Percentiles rank a stretch among this genome's conserved stretches.
Conservation (phyloP, 2,329 filamentous ascomycete species). For the Xylaria hypoxylon region DNA sequence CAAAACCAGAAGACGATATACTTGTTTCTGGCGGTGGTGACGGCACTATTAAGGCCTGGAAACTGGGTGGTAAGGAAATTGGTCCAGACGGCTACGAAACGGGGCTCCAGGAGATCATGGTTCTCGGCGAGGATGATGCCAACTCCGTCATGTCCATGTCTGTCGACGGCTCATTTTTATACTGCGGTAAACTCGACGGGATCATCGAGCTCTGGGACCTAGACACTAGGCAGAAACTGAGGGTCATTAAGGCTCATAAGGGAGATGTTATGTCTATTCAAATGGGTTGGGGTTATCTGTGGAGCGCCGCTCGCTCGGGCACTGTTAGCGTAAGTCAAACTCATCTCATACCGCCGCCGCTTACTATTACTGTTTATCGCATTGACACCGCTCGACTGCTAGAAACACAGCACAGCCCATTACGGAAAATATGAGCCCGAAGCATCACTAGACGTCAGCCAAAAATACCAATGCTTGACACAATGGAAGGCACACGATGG, state of each 20-base stretch:
- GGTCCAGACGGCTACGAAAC: constrained; percentile 66
- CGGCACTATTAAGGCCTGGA: constrained; percentile 95
- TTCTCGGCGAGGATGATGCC: constrained; percentile 69
- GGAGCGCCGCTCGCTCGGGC: constrained; percentile 92
- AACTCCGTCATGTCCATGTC: constrained; percentile 80
- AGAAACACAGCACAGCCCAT: constrained; percentile 76
- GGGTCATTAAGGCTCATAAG: constrained; percentile 83
- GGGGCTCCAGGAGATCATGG: constrained; percentile 76
- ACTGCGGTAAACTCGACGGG: constrained; percentile 87
- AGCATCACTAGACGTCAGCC: constrained; percentile 69
- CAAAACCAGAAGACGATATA: constrained; percentile 80
- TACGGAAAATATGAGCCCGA: constrained; percentile 67
- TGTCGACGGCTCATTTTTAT: constrained; percentile 90
- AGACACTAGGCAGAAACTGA: constrained; percentile 89
- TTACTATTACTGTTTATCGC: background rate
- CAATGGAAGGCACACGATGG: constrained; percentile 87
- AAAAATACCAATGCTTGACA: constrained; percentile 83
- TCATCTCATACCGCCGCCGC: background rate
- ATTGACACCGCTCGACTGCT: constrained; percentile 29
- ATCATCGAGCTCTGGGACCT: constrained; percentile 97
- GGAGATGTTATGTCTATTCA: constrained; percentile 88
- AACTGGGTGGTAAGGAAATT: constrained; percentile 63
- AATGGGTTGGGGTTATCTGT: constrained; percentile 85
- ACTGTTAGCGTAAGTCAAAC: constrained; percentile 75
- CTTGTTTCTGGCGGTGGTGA: constrained; percentile 93